Evolutionary conservation across 148 eudicot species (phyloP).

Genomic region (Limonium bicolor): DNA sequence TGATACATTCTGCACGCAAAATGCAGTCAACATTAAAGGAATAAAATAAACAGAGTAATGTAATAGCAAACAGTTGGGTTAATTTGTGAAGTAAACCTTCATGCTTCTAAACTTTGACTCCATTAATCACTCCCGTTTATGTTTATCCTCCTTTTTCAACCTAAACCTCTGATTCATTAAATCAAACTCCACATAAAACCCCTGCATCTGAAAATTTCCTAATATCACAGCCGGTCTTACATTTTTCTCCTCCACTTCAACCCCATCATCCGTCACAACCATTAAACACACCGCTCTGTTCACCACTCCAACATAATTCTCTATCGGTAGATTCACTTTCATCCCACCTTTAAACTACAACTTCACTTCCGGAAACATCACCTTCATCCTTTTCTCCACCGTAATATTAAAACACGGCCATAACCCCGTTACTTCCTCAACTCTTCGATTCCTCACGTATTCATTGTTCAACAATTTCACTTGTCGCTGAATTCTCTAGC

Average conservation of each 20-base stretch:
- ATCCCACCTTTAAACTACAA: conserved; percentile 41
- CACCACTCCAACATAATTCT: conserved; percentile 8
- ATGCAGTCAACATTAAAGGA: no score
- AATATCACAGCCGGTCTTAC: conserved; percentile 27
- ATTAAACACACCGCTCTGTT: conserved; percentile 19
- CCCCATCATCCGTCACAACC: conserved; percentile 21
- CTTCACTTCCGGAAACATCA: conserved; percentile 20
- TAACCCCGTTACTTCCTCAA: conserved; percentile 18
- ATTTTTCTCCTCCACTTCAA: conserved; percentile 1
- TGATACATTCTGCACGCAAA: no score
- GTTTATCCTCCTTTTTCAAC: conserved; percentile 20
- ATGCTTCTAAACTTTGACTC: no score
- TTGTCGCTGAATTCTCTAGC: no score
- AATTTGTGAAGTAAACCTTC: no score
- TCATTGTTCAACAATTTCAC: conserved; percentile 15
- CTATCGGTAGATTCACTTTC: conserved; percentile 25
- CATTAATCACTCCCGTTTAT: no score
- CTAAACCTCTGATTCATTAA: conserved; percentile 30
- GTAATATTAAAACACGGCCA: conserved; percentile 27
- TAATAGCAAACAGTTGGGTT: no score
- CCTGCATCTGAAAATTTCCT: conserved; percentile 32
- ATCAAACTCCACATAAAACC: conserved; percentile 30
- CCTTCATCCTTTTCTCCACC: conserved; percentile 7
- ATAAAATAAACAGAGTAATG: no score
- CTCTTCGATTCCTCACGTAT: conserved; percentile 9